Evolutionary conservation across 1,139 yeast species (phyloP).

Genomic region (Scheffersomyces segobiensis): DNA sequence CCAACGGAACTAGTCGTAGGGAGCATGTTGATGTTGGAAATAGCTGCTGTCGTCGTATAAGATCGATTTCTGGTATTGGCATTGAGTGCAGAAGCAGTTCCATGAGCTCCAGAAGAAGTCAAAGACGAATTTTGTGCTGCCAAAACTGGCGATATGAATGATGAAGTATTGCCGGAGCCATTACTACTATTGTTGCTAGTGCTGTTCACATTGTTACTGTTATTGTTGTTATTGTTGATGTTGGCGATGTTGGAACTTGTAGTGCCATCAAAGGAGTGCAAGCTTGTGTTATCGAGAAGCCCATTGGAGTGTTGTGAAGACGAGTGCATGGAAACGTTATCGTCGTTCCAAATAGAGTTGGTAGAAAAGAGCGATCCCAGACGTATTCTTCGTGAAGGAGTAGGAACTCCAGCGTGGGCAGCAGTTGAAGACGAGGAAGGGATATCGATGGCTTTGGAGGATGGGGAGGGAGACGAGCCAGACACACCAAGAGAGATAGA

Average conservation of each 20-base stretch:
- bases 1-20: constrained; percentile 10
- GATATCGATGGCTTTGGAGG: constrained; percentile 18
- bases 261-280: constrained; percentile 14
- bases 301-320: constrained; percentile 15
- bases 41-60: constrained; percentile 48
- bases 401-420: constrained; percentile 1
- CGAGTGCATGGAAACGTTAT: constrained; percentile 17
- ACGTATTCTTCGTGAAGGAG: constrained; percentile 30
- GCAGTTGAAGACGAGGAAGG: constrained; percentile 11
- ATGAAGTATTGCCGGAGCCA: background rate
- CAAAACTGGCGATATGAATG: constrained; percentile 34
- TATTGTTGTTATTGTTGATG: constrained; percentile 12
- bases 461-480: constrained; percentile 17
- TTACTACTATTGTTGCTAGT: constrained; percentile 6
- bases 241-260: constrained; percentile 7
- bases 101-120: constrained; percentile 1
- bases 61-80: constrained; percentile 40
- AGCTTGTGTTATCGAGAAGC: constrained; percentile 14
- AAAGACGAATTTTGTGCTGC: constrained; percentile 24
- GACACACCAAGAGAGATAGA: constrained; percentile 22
- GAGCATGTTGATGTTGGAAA: constrained; percentile 17
- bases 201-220: constrained; percentile 8
- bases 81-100: constrained; percentile 1
- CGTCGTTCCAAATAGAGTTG: constrained; percentile 52
- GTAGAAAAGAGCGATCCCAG: constrained; percentile 48